Conservation (phyloP, 2,329 filamentous ascomycete species). For the Gnomoniopsis smithogilvyi region DNA sequence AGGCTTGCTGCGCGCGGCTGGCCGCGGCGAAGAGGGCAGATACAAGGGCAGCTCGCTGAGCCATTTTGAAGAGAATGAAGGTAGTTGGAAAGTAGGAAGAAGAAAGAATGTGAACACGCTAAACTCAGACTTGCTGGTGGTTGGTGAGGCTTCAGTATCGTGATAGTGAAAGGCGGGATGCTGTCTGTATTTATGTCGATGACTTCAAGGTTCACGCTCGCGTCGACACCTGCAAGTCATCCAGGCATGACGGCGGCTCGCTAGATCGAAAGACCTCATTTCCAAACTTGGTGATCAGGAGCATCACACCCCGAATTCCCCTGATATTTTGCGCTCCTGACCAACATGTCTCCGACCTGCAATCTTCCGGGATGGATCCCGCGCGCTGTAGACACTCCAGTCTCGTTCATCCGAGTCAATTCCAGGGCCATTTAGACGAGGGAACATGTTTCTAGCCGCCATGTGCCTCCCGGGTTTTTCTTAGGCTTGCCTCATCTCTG, state of each 20-base stretch:
- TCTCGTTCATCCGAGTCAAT: neutral
- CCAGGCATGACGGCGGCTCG: neutral
- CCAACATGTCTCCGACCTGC: slow-evolving; percentile 8
- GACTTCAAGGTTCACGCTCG: neutral
- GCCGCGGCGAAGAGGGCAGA: slow-evolving; percentile 39
- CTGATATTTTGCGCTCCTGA: neutral
- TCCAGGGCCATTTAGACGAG: neutral
- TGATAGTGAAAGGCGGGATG: neutral
- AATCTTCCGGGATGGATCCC: slow-evolving; percentile 11
- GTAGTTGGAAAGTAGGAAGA: slow-evolving; percentile 9
- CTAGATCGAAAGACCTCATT: neutral
- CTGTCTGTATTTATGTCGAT: slow-evolving; percentile 10
- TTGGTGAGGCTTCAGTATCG: neutral
- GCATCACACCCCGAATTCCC: neutral
- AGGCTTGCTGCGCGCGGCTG: slow-evolving; percentile 46
- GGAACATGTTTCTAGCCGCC: slow-evolving; percentile 11
- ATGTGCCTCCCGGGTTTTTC: slow-evolving; percentile 6
- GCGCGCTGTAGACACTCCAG: neutral
- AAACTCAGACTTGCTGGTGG: slow-evolving; percentile 14
- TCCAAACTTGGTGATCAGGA: neutral
- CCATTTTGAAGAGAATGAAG: slow-evolving; percentile 16
- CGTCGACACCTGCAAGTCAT: neutral
- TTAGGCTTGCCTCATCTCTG: neutral
- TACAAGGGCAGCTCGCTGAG: slow-evolving; percentile 24
- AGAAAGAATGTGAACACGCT: slow-evolving; percentile 9